Conservation (phyloP, 1,284 basidiomycete genomes). For the Amylostereum areolatum region DNA sequence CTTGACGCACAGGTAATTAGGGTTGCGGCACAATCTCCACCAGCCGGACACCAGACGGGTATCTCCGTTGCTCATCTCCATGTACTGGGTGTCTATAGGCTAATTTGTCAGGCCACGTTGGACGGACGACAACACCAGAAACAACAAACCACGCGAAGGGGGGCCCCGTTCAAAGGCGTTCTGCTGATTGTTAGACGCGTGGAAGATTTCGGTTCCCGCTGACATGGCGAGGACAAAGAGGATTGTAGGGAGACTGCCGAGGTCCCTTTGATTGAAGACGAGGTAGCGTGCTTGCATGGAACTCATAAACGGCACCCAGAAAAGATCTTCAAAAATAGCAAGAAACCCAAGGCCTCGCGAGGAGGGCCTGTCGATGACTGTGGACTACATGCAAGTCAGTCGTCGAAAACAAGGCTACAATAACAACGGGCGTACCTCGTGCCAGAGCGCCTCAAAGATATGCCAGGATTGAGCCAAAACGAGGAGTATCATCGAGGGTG, state of each 20-base stretch:
- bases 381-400: too few relatives aligned
- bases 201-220: constrained; percentile 90
- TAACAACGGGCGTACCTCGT: constrained; percentile 64
- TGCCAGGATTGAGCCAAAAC: constrained; percentile 87
- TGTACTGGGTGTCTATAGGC: constrained; percentile 74
- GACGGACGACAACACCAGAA: constrained; percentile 1
- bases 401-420: too few relatives aligned
- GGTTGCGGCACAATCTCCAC: constrained; percentile 96
- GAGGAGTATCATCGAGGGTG: constrained; percentile 92
- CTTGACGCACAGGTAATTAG: constrained; percentile 79
- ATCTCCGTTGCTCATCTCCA: constrained; percentile 83
- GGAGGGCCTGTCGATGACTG: too few relatives aligned
- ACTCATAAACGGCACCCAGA: constrained; percentile 96
- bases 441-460: constrained; percentile 80
- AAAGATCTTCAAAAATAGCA: constrained; percentile 92
- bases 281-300: constrained; percentile 92
- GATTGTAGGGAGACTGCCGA: constrained; percentile 60
- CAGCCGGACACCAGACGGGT: constrained; percentile 93
- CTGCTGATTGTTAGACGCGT: constrained; percentile 88
- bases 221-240: constrained; percentile 66
- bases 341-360: constrained; percentile 98
- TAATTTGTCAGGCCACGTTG: too few relatives aligned
- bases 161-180: constrained; percentile 90
- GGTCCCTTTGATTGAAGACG: constrained; percentile 79
- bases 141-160: constrained; percentile 87